Evolutionary conservation across 345 rosid genomes (phyloP).

Genomic region (Eucalyptus globulus): DNA sequence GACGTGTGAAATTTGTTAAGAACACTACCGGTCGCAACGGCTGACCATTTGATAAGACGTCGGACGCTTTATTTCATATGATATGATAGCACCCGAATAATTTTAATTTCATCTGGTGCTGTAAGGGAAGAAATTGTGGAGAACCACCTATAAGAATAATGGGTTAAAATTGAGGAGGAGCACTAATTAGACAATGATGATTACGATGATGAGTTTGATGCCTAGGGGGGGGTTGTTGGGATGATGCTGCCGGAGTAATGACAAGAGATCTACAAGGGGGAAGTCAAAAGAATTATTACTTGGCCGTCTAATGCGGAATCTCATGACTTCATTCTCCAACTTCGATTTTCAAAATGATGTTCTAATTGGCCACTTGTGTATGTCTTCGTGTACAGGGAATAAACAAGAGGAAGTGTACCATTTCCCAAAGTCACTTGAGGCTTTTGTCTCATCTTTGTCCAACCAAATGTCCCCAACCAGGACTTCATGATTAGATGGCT

Average conservation of each 20-base stretch:
- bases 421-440: background rate
- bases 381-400: background rate
- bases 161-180: background rate
- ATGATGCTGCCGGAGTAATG: conserved; percentile 19
- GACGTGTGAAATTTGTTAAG: background rate
- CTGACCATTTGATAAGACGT: background rate
- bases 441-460: background rate
- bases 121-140: background rate
- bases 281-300: background rate
- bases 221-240: background rate
- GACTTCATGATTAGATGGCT: background rate
- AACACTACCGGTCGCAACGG: background rate
- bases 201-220: conserved; percentile 19
- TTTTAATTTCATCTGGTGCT: background rate
- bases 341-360: background rate
- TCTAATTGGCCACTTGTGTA: background rate
- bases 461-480: background rate
- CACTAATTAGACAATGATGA: background rate
- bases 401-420: background rate
- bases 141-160: background rate
- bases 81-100: background rate
- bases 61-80: background rate
- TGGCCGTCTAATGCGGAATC: conserved; percentile 18
- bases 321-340: conserved; percentile 4
- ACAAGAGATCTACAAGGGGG: background rate